phyloP scores from a whole-genome alignment of 331 rosid species.

The Malus hybrid region DNA sequence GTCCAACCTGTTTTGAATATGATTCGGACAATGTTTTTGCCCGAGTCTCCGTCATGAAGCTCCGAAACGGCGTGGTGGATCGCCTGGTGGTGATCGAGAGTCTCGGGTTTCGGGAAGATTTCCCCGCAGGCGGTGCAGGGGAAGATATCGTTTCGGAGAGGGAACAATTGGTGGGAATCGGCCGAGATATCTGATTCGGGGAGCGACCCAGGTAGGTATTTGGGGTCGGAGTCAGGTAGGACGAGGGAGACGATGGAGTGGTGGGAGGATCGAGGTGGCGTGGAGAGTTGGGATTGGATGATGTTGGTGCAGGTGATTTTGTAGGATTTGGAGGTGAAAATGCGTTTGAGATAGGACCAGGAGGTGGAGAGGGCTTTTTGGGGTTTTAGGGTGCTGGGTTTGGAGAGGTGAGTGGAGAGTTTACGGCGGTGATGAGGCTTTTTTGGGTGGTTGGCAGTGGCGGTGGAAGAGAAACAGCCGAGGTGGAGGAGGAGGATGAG shows the following conservation, averaged over 20 bases:
- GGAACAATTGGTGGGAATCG: constrained; percentile 43
- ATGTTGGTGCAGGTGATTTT: constrained; percentile 23
- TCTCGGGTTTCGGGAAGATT: constrained; percentile 64
- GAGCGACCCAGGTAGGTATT: constrained; percentile 13
- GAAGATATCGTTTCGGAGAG: constrained; percentile 88
- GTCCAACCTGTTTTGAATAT: constrained; percentile 93
- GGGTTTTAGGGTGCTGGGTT: constrained; percentile 59
- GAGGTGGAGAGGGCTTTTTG: constrained; percentile 55
- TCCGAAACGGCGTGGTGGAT: constrained; percentile 75
- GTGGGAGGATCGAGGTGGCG: constrained; percentile 54
- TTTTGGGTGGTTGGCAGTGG: background rate
- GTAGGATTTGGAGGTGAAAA: constrained; percentile 52
- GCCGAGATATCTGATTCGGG: constrained; percentile 60
- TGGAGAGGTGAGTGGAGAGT: background rate
- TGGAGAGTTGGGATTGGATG: constrained; percentile 30
- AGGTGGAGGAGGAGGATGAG: constrained; percentile 56
- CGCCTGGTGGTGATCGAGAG: constrained; percentile 65
- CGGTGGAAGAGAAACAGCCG: constrained; percentile 52
- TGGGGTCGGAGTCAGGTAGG: constrained; percentile 23
- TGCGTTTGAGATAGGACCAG: constrained; percentile 68
- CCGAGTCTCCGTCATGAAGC: constrained; percentile 60
- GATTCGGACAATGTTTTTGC: constrained; percentile 76
- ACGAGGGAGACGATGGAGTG: constrained; percentile 33
- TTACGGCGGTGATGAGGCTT: background rate
- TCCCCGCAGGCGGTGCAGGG: constrained; percentile 94